Evolutionary conservation across 768 basidiomycete genomes (phyloP).

Genomic region (Suillus subalutaceus): DNA sequence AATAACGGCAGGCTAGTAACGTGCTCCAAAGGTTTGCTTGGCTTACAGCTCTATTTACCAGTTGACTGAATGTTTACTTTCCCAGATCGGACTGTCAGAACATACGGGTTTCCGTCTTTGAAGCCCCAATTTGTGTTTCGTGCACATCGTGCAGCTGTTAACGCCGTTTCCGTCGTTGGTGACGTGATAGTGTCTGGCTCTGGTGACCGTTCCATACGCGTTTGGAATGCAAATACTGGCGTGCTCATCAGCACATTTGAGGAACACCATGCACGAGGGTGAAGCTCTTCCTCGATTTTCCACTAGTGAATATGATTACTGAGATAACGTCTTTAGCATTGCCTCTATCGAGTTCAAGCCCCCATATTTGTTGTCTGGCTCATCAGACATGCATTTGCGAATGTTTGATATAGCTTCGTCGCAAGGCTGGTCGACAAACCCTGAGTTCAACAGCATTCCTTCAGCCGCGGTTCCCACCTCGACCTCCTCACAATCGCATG

Average conservation of each 20-base stretch:
- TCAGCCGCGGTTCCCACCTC: constrained; percentile 11
- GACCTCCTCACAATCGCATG: not conserved
- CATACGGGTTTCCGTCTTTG: constrained; percentile 69
- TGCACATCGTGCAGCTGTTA: constrained; percentile 80
- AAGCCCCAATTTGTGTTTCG: constrained; percentile 58
- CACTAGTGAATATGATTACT: constrained; percentile 1
- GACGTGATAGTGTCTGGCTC: constrained; percentile 75
- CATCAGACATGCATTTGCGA: constrained; percentile 80
- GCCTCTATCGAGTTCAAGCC: constrained; percentile 75
- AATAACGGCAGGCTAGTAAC: constrained; percentile 68
- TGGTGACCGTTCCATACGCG: constrained; percentile 76
- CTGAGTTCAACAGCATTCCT: constrained; percentile 50
- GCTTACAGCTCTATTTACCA: not conserved
- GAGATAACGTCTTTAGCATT: constrained; percentile 47
- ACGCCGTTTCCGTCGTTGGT: constrained; percentile 70
- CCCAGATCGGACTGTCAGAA: constrained; percentile 72
- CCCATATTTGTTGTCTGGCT: constrained; percentile 76
- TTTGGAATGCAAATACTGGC: constrained; percentile 79
- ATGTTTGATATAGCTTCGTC: constrained; percentile 66
- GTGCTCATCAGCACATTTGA: constrained; percentile 67
- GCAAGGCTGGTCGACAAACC: constrained; percentile 77
- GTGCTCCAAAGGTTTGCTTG: constrained; percentile 71
- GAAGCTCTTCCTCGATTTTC: constrained; percentile 24
- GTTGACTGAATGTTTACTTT: constrained; percentile 10
- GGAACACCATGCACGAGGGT: constrained; percentile 80